phyloP scores from a whole-genome alignment of 2,329 filamentous ascomycete genomes.

The Colletotrichum abscissum region DNA sequence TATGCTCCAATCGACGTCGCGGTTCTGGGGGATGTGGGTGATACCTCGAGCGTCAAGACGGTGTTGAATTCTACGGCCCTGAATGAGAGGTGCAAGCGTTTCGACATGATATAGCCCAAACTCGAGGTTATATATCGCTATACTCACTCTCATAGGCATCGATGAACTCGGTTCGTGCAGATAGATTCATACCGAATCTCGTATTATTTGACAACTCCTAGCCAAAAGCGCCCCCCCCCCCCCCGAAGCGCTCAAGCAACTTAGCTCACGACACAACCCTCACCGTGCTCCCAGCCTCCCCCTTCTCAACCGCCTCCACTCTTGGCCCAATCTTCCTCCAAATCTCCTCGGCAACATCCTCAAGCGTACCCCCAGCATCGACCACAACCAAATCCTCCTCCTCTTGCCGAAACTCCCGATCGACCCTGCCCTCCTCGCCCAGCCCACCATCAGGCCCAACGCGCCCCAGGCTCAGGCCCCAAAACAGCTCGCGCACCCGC shows the following conservation, averaged over 20 bases:
- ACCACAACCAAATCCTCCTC: slow-evolving; percentile 66
- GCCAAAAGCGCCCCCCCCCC: background rate
- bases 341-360: slow-evolving; percentile 67
- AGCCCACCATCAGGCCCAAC: slow-evolving; percentile 46
- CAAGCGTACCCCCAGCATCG: slow-evolving; percentile 64
- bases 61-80: slow-evolving; percentile 36
- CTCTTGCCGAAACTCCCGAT: slow-evolving; percentile 55
- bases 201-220: background rate
- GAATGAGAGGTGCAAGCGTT: slow-evolving; percentile 39
- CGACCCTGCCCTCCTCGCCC: slow-evolving; percentile 39
- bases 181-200: no score
- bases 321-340: slow-evolving; percentile 62
- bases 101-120: slow-evolving; percentile 33
- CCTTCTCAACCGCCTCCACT: slow-evolving; percentile 61
- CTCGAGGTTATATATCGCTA: slow-evolving; percentile 15
- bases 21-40: slow-evolving; percentile 37
- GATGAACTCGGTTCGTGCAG: no score
- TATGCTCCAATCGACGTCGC: slow-evolving; percentile 39
- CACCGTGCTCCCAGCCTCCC: slow-evolving; percentile 58
- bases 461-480: slow-evolving; percentile 61
- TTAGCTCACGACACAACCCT: slow-evolving; percentile 50
- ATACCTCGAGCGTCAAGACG: slow-evolving; percentile 21
- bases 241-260: background rate
- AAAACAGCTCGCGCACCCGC: slow-evolving; percentile 81
- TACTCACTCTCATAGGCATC: no score